Evolutionary conservation across 1,284 basidiomycete species (phyloP).

Genomic region (Austroboletus niveus): DNA sequence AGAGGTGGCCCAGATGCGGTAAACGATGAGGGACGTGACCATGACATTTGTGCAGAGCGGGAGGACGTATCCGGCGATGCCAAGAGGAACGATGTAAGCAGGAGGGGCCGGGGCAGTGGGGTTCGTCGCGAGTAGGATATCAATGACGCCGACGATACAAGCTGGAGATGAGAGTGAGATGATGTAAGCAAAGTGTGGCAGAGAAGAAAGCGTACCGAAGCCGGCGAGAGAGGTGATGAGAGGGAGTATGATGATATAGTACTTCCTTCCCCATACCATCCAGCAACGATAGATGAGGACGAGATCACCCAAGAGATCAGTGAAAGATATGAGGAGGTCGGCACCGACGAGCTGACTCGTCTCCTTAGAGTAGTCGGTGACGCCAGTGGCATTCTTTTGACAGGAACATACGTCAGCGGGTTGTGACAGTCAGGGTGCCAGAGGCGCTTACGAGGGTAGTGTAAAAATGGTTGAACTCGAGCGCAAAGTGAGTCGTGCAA

Average conservation of each 20-base stretch:
- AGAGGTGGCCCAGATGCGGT: constrained; percentile 35
- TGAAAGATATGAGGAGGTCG: constrained; percentile 36
- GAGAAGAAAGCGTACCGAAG: constrained; percentile 28
- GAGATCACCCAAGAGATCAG: constrained; percentile 38
- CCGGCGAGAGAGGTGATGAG: constrained; percentile 31
- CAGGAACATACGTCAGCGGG: neutral
- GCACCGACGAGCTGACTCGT: constrained; percentile 29
- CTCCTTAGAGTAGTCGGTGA: constrained; percentile 30
- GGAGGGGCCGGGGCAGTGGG: constrained; percentile 31
- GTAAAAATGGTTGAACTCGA: constrained; percentile 40
- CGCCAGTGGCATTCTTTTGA: constrained; percentile 19
- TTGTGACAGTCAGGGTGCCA: neutral
- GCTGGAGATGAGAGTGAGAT: constrained; percentile 16
- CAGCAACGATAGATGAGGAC: constrained; percentile 42
- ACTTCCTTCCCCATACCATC: constrained; percentile 34
- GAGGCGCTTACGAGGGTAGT: constrained; percentile 28
- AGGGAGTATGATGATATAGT: constrained; percentile 33
- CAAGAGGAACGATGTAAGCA: constrained; percentile 28
- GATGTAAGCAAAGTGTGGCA: too few relatives aligned
- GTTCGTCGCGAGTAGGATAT: constrained; percentile 21
- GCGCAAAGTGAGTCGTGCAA: constrained; percentile 37
- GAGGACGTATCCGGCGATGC: constrained; percentile 33
- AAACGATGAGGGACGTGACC: constrained; percentile 39
- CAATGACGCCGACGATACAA: constrained; percentile 24
- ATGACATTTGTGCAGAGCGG: constrained; percentile 40